These are phyloP conservation scores for Trametes cingulata DNA, from an alignment of 768 basidiomycete species.

Conservation along the genomic window DNA sequence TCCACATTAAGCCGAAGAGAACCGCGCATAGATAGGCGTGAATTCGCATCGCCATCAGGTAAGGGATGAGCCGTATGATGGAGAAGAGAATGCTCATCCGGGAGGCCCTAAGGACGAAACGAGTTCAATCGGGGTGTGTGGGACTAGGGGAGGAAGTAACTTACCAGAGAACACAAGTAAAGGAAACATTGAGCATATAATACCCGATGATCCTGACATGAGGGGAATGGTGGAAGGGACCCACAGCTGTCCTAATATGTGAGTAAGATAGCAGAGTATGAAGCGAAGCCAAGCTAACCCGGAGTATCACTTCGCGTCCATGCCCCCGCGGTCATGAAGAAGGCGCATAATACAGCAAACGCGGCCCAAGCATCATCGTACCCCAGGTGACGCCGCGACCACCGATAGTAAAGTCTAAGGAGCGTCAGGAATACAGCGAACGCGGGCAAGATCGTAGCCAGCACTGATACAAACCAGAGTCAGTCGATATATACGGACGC, in stretches of 20 bases:
- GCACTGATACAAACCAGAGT: neutral
- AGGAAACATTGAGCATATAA: constrained; percentile 20
- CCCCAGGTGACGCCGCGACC: constrained; percentile 16
- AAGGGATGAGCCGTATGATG: constrained; percentile 19
- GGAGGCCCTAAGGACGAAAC: constrained; percentile 6
- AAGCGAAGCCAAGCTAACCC: neutral
- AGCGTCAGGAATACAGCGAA: constrained; percentile 10
- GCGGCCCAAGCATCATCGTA: constrained; percentile 24
- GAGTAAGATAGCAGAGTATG: neutral
- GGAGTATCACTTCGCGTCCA: constrained; percentile 19
- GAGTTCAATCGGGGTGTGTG: neutral
- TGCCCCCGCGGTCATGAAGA: constrained; percentile 21
- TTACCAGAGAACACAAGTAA: constrained; percentile 23
- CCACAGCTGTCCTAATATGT: neutral
- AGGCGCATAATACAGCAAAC: constrained; percentile 1
- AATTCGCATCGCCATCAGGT: constrained; percentile 15
- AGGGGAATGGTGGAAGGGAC: constrained; percentile 10
- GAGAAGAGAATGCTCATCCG: constrained; percentile 24
- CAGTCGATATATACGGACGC: neutral
- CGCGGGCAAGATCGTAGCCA: constrained; percentile 18
- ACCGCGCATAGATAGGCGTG: constrained; percentile 8
- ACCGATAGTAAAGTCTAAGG: constrained; percentile 18
- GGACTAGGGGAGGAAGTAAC: neutral
- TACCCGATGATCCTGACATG: constrained; percentile 18
- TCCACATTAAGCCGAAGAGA: constrained; percentile 19